Conservation (phyloP, 2,329 filamentous ascomycete genomes). For the Ascochyta viciae-villosae region DNA sequence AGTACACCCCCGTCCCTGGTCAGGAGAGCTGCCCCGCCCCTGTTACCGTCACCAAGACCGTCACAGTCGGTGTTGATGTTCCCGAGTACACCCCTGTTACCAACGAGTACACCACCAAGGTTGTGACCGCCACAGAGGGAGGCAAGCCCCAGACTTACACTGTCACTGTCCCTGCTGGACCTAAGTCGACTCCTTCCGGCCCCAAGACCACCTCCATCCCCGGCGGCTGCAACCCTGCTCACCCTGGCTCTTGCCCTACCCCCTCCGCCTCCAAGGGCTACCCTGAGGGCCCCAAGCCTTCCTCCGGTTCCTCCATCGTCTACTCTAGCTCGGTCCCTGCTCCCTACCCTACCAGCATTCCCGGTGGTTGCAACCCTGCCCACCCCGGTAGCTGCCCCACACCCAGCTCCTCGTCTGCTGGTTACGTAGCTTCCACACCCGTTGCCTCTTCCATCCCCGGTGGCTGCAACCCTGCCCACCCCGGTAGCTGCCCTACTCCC, state of each 20-base stretch:
- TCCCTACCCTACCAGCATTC: constrained; percentile 32
- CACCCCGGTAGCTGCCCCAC: too few relatives aligned
- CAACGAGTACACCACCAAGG: constrained; percentile 32
- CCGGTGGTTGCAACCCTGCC: too few relatives aligned
- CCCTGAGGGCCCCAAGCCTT: constrained; percentile 23
- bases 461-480: constrained; percentile 17
- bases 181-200: constrained; percentile 11
- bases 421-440: too few relatives aligned
- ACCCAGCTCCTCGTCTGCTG: too few relatives aligned
- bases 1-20: constrained; percentile 10
- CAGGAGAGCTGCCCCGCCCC: constrained; percentile 34
- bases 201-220: constrained; percentile 20
- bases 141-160: constrained; percentile 30
- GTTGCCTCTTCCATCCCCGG: background rate
- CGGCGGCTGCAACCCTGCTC: too few relatives aligned
- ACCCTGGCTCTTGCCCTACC: too few relatives aligned
- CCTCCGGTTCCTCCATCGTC: constrained; percentile 14
- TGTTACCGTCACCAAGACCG: constrained; percentile 36
- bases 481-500: constrained; percentile 22
- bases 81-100: constrained; percentile 18
- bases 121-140: constrained; percentile 38
- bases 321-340: constrained; percentile 19
- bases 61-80: constrained; percentile 19
- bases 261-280: constrained; percentile 9
- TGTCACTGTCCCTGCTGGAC: constrained; percentile 18